Base-by-base conservation (phyloP, 73 alveolate genomes). In the Paramecium sexaurelia region DNA sequence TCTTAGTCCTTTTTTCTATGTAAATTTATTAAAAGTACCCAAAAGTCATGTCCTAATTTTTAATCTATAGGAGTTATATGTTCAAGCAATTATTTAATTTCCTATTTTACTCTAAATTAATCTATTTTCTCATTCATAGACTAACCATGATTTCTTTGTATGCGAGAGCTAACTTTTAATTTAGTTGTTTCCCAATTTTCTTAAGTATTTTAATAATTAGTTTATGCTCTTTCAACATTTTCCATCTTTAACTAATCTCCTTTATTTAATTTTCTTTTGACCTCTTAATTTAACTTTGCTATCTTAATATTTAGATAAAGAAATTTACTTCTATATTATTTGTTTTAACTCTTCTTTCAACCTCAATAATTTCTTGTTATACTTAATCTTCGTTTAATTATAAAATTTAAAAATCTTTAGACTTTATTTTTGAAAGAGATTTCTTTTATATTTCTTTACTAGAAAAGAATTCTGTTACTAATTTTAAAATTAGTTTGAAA, bases 51-150 rank as follows among this genome's bases (percentile, higher is more conserved):
- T 13, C 90, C 90, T 19, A 13, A 78, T 45, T 43, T 78, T 24
- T 40, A 32, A n/a, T 78, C 68, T 5, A 39, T 32, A 41, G 90
- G 90, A 78, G 75, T 39, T 9, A 78, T 13, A 40, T 78, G 68
- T 10, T 78, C 90, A 4, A 78, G 47, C 10, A 78, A 33, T 20
- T 78, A 78, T 45, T 26, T 78, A 7, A 78, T 19, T 78, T 78
- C 90, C 22, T 78, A 20, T 43, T 43, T 78, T 15, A 45, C 90
- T 33, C 90, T 37, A 43, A 22, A 78, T 45, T 78, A 78, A 17
- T 78, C 90, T 19, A 78, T 78, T 33, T 40, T 78, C 1, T 78
- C 90, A 78, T 78, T 37, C 41, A 78, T 78, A 26, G 90, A 39
- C 0, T n/a, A 22, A 3, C 90, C 90, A 41, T 32, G 26, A 26